phyloP scores from a whole-genome alignment of 306 rosid genomes.

The Acacia confusa region DNA sequence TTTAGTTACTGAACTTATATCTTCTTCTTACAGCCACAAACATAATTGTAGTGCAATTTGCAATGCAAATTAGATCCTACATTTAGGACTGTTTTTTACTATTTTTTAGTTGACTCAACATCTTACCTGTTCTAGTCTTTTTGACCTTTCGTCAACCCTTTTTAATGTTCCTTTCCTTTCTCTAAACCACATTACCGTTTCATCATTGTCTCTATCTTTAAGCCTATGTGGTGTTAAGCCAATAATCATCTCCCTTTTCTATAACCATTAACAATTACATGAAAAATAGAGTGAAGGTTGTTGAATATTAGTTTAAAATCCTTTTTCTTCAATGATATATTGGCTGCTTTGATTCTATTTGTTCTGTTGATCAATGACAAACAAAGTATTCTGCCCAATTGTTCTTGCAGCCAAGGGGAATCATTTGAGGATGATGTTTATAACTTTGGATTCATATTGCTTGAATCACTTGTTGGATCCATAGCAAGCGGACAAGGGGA shows the following conservation, averaged over 20 bases:
- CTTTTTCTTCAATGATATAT: not conserved
- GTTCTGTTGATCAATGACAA: not conserved
- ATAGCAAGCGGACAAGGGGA: slow-evolving; percentile 62
- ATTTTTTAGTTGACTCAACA: not conserved
- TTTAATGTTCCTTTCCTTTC: not conserved
- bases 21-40: not conserved
- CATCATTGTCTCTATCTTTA: not conserved
- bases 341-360: slow-evolving; percentile 9
- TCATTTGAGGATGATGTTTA: slow-evolving; percentile 66
- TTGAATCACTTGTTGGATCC: slow-evolving; percentile 80
- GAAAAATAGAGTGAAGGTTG: not conserved
- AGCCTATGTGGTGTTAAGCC: not conserved
- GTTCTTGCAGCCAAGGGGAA: slow-evolving; percentile 47
- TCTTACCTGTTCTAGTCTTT: not conserved
- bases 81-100: too few species aligned
- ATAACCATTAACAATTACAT: not conserved
- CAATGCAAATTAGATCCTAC: too few species aligned
- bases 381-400: slow-evolving; percentile 9
- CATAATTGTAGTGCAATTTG: not conserved
- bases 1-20: not conserved
- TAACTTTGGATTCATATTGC: slow-evolving; percentile 75
- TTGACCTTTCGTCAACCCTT: not conserved
- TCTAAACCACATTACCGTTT: not conserved
- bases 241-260: not conserved
- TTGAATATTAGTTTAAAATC: not conserved